Base-by-base conservation (phyloP, 2,329 filamentous ascomycete genomes). In the Xylariaceae sp. region DNA sequence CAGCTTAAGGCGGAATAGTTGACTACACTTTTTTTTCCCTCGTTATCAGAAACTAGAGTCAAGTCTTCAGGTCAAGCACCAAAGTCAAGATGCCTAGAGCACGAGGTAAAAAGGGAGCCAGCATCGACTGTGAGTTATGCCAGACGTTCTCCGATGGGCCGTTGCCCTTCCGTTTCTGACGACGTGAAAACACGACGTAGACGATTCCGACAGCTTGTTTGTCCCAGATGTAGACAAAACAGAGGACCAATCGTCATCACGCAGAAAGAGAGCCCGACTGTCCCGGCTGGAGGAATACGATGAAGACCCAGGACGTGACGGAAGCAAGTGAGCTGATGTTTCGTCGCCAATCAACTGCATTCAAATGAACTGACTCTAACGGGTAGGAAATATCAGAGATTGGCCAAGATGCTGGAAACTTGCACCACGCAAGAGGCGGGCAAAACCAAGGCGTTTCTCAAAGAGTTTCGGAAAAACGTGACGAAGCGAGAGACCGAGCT, bases 371-470 rank as follows among this genome's bases (percentile, higher is more conserved):
- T 61, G 37, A 61, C 37, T 2, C n/a, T 5, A 4, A 10, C 3
- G 44, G 23, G 2, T 45, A 72, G 71, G 23, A 62, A 57, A 13
- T 71, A 70, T 48, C 66, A 67, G 56, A 60, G 55, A 59, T 67
- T 67, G 63, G 67, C 66, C 17, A 58, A 67, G 49, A 59, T 68
- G 18, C 64, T 73, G 35, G 69, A 73, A 23, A 65, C 64, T 11
- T 66, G 69, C 48, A 66, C 68, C 34, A 66, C 68, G 54, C 63
- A 65, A 3, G 69, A 73, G 58, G 67, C 56, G 9, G 55, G 52
- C 2, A 69, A 67, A 45, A 71, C 72, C 6, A 71, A 72, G 59
- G 54, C 62, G 1, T 70, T 70, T 53, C 58, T 74, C 39, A 69
- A 67, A 39, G 49, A 56, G 2, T 74, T 72, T 50, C 61, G 62